Evolutionary conservation across 345 rosid genomes (phyloP).

Genomic region (Citrus mangshanensis): DNA sequence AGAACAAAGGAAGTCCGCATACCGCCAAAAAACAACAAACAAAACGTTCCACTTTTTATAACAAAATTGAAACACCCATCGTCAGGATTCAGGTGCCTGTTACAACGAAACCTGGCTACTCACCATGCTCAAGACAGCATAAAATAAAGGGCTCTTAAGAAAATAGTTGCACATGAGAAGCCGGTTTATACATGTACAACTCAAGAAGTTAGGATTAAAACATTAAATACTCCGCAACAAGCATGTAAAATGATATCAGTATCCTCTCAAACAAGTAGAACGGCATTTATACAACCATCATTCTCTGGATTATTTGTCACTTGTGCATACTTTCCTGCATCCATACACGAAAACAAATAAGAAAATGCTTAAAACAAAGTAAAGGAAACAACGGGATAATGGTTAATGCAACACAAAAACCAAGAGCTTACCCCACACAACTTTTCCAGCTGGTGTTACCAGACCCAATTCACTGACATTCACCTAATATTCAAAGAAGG

Average conservation of each 20-base stretch:
- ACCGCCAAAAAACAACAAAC: too few species aligned
- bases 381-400: background rate
- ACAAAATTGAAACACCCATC: background rate
- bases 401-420: background rate
- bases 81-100: background rate
- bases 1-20: too few species aligned
- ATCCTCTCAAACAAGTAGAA: conserved; percentile 62
- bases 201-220: background rate
- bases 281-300: conserved; percentile 88
- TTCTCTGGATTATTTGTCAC: conserved; percentile 93
- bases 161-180: background rate
- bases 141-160: background rate
- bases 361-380: background rate
- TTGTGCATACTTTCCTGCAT: conserved; percentile 92
- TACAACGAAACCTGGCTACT: background rate
- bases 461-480: conserved; percentile 94
- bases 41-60: too few species aligned
- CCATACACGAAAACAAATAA: conserved; percentile 2
- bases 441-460: conserved; percentile 91
- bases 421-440: conserved; percentile 75
- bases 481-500: conserved; percentile 44
- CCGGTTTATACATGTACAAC: background rate
- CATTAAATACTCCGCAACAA: background rate
- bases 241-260: background rate
- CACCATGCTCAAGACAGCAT: too few species aligned